Evolutionary conservation across 495 filamentous ascomycete genomes (phyloP), one percentile per base, ranked within the genome.

Genomic region (Aspergillus indologenus): DNA sequence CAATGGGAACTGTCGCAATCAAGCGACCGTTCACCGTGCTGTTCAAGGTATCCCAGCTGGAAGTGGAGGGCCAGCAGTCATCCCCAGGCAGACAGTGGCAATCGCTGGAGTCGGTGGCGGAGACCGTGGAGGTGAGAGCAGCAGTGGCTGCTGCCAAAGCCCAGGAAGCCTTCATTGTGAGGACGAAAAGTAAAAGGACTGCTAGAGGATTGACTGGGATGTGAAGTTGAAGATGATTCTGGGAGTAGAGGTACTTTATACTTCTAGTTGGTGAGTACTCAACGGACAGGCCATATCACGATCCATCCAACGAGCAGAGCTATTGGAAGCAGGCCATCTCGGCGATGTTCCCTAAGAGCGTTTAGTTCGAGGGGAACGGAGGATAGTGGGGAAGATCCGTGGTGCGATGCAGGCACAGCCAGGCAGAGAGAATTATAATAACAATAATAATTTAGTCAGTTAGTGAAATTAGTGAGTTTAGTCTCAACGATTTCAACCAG

Each of bases 1-100:
- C 81, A 9, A 80, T 43, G 1, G 81, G 80, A 0, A 77, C 63
- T 3, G 78, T 81, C 7, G 72, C 69, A 26, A 83, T 61, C 40
- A 84, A 64, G 26, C 68, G 65, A 9, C 81, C 81, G 20, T 63
- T 67, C 18, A 81, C 57, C 11, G 78, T 72, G 51, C 63, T 52
- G 57, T 83, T 83, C n/a, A 84, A 67, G 1, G 59, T 40, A 11
- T 60, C 24, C 80, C 80, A 84, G 29, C 64, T 62, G 12, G 59
- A 34, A 0, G 53, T 48, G 3, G 73, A 67, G 11, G 81, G 81
- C 81, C 81, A 84, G 65, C 73, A 73, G 31, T 54, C n/a, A 50
- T 84, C 79, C 0, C 67, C 69, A 0, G 77, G 77, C 31, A 70
- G 62, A 51, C 70, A 73, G 45, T 60, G 64, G 56, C 72, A 75